A percentile compares a stretch with the other conserved stretches of the same genome.
Conservation (phyloP, 805 yeast genomes). For the Metschnikowia amazonensis region DNA sequence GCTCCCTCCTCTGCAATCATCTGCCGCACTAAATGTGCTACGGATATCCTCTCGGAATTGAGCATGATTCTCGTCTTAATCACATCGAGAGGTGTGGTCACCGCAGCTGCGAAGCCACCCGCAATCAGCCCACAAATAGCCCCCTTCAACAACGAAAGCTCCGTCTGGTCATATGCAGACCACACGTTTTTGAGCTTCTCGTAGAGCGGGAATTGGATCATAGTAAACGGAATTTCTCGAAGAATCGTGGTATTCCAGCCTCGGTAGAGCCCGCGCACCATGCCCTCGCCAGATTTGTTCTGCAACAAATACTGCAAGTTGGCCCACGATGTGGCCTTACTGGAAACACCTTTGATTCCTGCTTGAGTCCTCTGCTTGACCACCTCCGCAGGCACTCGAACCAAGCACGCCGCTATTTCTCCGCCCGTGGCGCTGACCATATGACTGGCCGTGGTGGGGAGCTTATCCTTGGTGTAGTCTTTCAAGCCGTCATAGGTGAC, state of each 20-base stretch:
- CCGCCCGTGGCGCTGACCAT: constrained; percentile 89
- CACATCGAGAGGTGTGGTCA: constrained; percentile 78
- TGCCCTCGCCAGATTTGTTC: constrained; percentile 75
- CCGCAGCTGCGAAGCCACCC: constrained; percentile 78
- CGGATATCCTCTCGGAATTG: constrained; percentile 45
- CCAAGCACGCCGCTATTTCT: constrained; percentile 88
- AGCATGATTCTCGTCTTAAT: constrained; percentile 85
- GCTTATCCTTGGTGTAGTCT: constrained; percentile 31
- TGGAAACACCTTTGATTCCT: constrained; percentile 31
- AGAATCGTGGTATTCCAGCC: constrained; percentile 92
- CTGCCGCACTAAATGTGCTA: constrained; percentile 44
- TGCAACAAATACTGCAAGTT: constrained; percentile 61
- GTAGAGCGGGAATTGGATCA: constrained; percentile 92
- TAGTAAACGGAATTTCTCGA: constrained; percentile 95
- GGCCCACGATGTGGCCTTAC: constrained; percentile 55
- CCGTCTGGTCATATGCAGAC: constrained; percentile 40
- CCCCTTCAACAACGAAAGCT: constrained; percentile 65
- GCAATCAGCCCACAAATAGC: constrained; percentile 81
- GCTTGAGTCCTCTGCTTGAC: constrained; percentile 90
- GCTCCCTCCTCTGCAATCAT: constrained; percentile 72
- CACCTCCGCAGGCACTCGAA: constrained; percentile 95
- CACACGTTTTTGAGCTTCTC: constrained; percentile 70
- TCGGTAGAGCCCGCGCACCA: constrained; percentile 73
- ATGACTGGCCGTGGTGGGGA: constrained; percentile 48
- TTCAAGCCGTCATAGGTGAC: constrained; percentile 82